Base-by-base conservation (phyloP, 1,139 yeast genomes). In the Geotrichum reessii region DNA sequence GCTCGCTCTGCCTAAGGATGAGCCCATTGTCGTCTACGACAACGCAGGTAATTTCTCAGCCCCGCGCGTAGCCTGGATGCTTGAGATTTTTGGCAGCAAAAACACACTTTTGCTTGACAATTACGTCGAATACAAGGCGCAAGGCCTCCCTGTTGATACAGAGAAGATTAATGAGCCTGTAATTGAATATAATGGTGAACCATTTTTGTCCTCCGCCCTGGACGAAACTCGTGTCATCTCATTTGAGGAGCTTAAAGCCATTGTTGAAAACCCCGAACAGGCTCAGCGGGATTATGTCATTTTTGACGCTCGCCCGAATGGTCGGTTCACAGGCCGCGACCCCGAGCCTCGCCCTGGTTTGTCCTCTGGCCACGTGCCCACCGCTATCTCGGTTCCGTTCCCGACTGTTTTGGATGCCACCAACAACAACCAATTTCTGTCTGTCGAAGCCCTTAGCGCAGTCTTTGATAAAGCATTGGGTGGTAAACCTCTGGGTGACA, bases 61-160 rank as follows among this genome's bases (percentile, higher is more conserved):
- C 4, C 97, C 98, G 40, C 78, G 99, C 63, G 95, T 87, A 28
- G 92, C 92, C 0, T 93, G 97, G 97, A 89, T 91, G 66, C 79
- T 92, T 66, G 77, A 84, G 31, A 76, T 87, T 3, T 88, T 86
- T 71, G 95, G 95, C 4, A 97, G 91, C 71, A 72, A 76, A 1
- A 72, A 79, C 47, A 87, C 91, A 11, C 79, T 77, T 64, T 71
- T 92, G 57, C 78, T 93, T 65, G 87, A 92, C 73, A 87, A 86
- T 63, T 92, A 76, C 67, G 79, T 80, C 7, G 71, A 72, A 24
- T 91, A 87, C 67, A 71, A 74, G 63, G 62, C 67, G 17, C 71
- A 65, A 17, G 76, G 78, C 5, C 63, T 62, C 49, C 74, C 78
- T 0, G 54, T 80, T 3, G 83, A 78, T 57, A 58, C 68, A 14